Evolutionary conservation across 495 filamentous ascomycete species (phyloP), one percentile per base, ranked within the genome.

Genomic region (Lophiostoma macrostomum): DNA sequence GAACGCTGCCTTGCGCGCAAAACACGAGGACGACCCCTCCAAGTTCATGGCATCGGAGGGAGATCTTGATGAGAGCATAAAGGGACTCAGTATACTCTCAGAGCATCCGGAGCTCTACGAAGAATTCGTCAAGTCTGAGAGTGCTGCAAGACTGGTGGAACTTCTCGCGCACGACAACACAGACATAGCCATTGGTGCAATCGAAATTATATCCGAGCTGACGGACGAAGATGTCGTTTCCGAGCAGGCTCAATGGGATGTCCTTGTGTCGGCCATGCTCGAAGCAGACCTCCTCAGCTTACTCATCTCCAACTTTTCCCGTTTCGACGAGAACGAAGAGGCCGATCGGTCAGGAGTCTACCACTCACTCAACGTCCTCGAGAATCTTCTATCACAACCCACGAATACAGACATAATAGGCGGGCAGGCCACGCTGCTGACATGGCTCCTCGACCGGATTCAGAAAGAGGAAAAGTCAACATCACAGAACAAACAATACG

Each of bases 161-260:
- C 68, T 99, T 41, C 71, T 99, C 22, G 84, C 91, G 5, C 93
- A 97, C 65, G 93, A 99, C 62, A 99, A 99, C 69, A 88, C 91
- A 1, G 93, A 99, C 69, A 95, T 99, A 56, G 90, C 93, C 5
- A 95, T 96, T 56, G 88, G 85, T 61, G 86, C 84, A 0, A 82
- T 96, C 4, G 89, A 97, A 66, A 90, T 96, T 32, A 83, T 99
- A 45, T 81, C 80, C 52, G 93, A 99, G 74, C 71, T 99, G 57
- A 95, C 89, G 14, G 93, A 96, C 64, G 91, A 97, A 64, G 93
- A 96, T 67, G 88, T 96, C 1, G 77, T 85, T 34, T 90, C 90
- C 5, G 81, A 87, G 49, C 83, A 88, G 54, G 80, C 80, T 41
- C 84, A 99, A 67, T 97, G 91, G 89, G 80, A 84, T 60, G 74